Base-by-base conservation (phyloP, 352 stramenopile species). In the Pythium dissimile region DNA sequence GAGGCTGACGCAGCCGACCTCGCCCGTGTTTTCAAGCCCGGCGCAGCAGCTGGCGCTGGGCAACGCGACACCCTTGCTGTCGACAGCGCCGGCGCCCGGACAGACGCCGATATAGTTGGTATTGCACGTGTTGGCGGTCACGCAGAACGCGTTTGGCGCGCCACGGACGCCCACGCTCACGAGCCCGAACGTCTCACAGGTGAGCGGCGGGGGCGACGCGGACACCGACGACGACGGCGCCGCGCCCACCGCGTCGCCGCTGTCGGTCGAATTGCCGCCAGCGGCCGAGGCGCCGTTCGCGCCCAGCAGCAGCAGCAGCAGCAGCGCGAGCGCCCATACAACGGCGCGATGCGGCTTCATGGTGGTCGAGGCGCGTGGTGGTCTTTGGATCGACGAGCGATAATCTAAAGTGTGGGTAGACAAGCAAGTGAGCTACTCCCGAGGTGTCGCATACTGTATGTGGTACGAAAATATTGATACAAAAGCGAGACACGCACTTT, bases 41-140 rank as follows among this genome's bases (percentile, higher is more conserved):
- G 57, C 38, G 48, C 57, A 64, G 57, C 57, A 64, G 48, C 57
- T 64, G 28, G 47, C 57, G 18, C 16, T 13, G 28, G 48, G 1
- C 4, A 64, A 23, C 31, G 24, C 10, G 28, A 43, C 30, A 41
- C 57, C 57, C 11, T 41, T 46, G 47, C 37, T n/a, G 32, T 64
- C 57, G 9, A 43, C 38, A 28, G 47, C 46, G 26, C n/a, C 24
- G 15, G 47, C 28, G 28, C 47, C 41, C 1, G 57, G 57, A 30
- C 57, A 64, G n/a, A 16, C 30, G 16, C 42, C 57, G 15, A 37
- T 41, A 18, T 43, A 48, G 44, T 54, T 62, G 54, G 5, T 41
- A 11, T 58, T 56, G 41, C 57, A 64, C 10, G 57, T 51, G 16
- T 57, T 49, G 9, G 38, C 32, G 31, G 16, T 3, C 20, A 54